phyloP scores from a whole-genome alignment of 2,329 filamentous ascomycete genomes.

The Alternaria tenuissima region DNA sequence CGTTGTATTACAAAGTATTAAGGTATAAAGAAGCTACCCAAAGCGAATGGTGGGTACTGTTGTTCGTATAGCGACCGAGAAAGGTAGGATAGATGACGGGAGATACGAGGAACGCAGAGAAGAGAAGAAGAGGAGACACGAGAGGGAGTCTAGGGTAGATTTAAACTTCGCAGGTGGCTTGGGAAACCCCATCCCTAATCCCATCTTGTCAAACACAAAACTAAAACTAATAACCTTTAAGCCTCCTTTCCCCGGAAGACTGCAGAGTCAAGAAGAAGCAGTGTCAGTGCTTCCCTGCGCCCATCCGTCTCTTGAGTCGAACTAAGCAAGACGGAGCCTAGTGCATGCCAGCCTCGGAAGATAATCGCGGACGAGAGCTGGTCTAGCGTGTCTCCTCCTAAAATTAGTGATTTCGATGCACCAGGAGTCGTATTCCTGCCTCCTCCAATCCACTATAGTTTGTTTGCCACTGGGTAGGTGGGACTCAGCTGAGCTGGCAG shows the following conservation, averaged over 20 bases:
- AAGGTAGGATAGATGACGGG: conserved; percentile 1
- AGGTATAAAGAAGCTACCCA: not conserved
- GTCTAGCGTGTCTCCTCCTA: not conserved
- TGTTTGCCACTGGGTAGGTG: not conserved
- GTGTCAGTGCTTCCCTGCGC: conserved; percentile 3
- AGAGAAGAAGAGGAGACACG: not conserved
- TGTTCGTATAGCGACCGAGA: conserved; percentile 1
- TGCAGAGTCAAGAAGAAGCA: not conserved
- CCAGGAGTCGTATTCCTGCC: not conserved
- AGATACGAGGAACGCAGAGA: not conserved
- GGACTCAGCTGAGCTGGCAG: conserved; percentile 3
- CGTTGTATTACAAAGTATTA: conserved; percentile 2
- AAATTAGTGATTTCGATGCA: conserved; percentile 6
- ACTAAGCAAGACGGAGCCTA: not conserved
- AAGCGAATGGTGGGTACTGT: conserved; percentile 3
- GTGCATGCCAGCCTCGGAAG: conserved; percentile 1
- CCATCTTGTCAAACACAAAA: conserved; percentile 6
- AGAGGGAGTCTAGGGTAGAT: not conserved
- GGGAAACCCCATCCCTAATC: conserved; percentile 2
- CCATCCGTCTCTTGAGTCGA: not conserved
- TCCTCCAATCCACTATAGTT: not conserved
- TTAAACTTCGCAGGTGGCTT: not conserved
- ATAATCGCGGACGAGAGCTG: conserved; percentile 1
- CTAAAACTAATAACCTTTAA: conserved; percentile 4
- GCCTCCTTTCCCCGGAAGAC: conserved; percentile 8